Evolutionary conservation across 1,139 yeast species (phyloP).

Genomic region (Yamadazyma jaroonii): DNA sequence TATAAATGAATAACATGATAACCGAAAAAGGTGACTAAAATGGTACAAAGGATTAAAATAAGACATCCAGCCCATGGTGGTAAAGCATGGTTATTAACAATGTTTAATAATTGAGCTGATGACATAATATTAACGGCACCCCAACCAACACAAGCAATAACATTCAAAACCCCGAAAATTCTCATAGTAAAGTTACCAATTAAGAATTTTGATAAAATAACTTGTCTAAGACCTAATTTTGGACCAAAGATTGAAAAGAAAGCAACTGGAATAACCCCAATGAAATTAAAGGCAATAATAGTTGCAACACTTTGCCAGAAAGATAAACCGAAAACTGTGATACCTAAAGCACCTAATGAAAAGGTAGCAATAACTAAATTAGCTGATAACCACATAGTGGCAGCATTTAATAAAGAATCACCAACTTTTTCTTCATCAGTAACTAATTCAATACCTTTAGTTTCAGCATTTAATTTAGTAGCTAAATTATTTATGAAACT

Average conservation of each 20-base stretch:
- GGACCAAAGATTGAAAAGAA: conserved; percentile 83
- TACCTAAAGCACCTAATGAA: conserved; percentile 79
- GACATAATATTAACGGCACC: conserved; percentile 91
- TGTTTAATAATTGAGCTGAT: conserved; percentile 79
- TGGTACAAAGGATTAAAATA: conserved; percentile 65
- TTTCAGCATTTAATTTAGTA: conserved; percentile 49
- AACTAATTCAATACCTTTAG: conserved; percentile 66
- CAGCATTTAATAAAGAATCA: conserved; percentile 61
- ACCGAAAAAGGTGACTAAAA: conserved; percentile 81
- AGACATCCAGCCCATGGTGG: conserved; percentile 94
- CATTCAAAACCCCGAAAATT: conserved; percentile 73
- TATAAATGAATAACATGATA: conserved; percentile 77
- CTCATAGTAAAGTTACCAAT: conserved; percentile 76
- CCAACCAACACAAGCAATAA: conserved; percentile 93
- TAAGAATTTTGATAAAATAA: conserved; percentile 76
- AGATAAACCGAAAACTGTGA: conserved; percentile 49
- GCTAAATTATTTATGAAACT: conserved; percentile 28
- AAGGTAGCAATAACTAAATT: conserved; percentile 85
- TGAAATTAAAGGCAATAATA: conserved; percentile 66
- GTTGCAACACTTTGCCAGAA: conserved; percentile 65
- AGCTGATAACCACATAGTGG: conserved; percentile 92
- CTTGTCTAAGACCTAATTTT: conserved; percentile 82
- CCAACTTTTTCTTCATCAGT: conserved; percentile 69
- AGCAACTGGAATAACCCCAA: conserved; percentile 81
- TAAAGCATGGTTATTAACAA: conserved; percentile 64